Percentiles rank a stretch among this genome's conserved stretches.
Evolutionary conservation across 495 filamentous ascomycete genomes (phyloP).

Genomic region (Daldinia decipiens): DNA sequence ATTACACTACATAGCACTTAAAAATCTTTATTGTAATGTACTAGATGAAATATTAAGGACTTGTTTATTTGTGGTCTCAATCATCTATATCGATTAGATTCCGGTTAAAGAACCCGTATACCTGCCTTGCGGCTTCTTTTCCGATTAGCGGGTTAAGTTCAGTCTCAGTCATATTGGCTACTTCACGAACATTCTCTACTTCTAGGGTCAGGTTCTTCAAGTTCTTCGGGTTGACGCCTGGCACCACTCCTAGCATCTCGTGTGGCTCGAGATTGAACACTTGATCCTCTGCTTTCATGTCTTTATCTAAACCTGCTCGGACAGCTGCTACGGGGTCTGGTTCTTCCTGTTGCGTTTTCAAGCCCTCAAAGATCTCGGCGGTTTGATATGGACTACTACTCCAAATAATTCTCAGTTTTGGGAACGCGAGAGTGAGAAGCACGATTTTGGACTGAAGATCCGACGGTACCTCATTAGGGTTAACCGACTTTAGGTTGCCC

Average conservation of each 20-base stretch:
- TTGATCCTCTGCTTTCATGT: slow-evolving; percentile 63
- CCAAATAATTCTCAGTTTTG: slow-evolving; percentile 90
- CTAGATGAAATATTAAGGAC: not conserved
- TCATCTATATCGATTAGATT: slow-evolving; percentile 69
- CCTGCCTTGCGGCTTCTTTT: slow-evolving; percentile 79
- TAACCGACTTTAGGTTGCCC: slow-evolving; percentile 67
- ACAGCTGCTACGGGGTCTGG: slow-evolving; percentile 91
- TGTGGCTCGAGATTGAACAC: slow-evolving; percentile 70
- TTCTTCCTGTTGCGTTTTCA: slow-evolving; percentile 88
- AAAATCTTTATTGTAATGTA: not conserved
- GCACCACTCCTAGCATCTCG: slow-evolving; percentile 89
- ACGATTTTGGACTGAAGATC: slow-evolving; percentile 94
- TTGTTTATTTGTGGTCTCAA: slow-evolving; percentile 11
- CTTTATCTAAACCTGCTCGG: slow-evolving; percentile 78
- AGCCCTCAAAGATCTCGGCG: slow-evolving; percentile 92
- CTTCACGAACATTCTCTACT: slow-evolving; percentile 78
- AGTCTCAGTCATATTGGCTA: slow-evolving; percentile 85
- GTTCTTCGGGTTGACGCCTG: slow-evolving; percentile 84
- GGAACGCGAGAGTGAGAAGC: slow-evolving; percentile 91
- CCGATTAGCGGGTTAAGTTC: slow-evolving; percentile 80
- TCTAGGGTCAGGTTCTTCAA: slow-evolving; percentile 74
- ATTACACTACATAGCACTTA: not conserved
- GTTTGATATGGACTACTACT: slow-evolving; percentile 93
- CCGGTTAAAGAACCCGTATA: slow-evolving; percentile 84
- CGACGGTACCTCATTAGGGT: slow-evolving; percentile 64